These are phyloP conservation scores for Globisporangium cystogenes DNA, from an alignment of 352 stramenopile species.

Conservation along the genomic window DNA sequence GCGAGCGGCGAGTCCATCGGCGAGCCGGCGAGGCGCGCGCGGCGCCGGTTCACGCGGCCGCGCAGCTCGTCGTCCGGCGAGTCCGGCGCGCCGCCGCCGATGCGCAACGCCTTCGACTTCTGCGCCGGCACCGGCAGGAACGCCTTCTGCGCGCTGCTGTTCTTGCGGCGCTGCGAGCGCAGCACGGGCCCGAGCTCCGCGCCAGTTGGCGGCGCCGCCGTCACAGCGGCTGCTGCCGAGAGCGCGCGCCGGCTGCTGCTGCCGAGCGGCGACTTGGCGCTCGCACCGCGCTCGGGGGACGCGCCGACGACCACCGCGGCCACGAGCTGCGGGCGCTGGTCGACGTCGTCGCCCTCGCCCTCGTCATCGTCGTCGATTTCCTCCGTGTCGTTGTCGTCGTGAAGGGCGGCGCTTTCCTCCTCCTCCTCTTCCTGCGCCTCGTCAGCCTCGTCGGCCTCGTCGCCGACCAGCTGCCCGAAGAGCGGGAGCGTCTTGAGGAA, in stretches of 20 bases:
- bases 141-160: slow-evolving; percentile 34
- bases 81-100: slow-evolving; percentile 11
- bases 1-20: slow-evolving; percentile 44
- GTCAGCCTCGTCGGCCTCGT: slow-evolving; percentile 25
- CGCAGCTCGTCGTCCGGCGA: slow-evolving; percentile 15
- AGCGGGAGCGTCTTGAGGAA: slow-evolving; percentile 66
- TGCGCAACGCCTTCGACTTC: slow-evolving; percentile 41
- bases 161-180: slow-evolving; percentile 27
- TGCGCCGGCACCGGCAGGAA: slow-evolving; percentile 38
- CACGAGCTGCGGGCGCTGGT: neutral
- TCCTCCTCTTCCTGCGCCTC: slow-evolving; percentile 13
- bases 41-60: slow-evolving; percentile 5
- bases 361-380: slow-evolving; percentile 21
- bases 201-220: slow-evolving; percentile 8
- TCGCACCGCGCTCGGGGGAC: neutral
- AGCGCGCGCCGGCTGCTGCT: neutral
- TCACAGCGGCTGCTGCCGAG: neutral
- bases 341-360: slow-evolving; percentile 5
- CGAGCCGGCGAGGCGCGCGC: slow-evolving; percentile 14
- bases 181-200: slow-evolving; percentile 24
- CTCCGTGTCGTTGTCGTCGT: slow-evolving; percentile 16
- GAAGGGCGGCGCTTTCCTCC: slow-evolving; percentile 4
- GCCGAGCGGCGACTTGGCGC: slow-evolving; percentile 1
- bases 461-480: slow-evolving; percentile 41
- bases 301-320: neutral